Conservation (phyloP, 768 basidiomycete species). For the Leccinum olivaceopallidum region DNA sequence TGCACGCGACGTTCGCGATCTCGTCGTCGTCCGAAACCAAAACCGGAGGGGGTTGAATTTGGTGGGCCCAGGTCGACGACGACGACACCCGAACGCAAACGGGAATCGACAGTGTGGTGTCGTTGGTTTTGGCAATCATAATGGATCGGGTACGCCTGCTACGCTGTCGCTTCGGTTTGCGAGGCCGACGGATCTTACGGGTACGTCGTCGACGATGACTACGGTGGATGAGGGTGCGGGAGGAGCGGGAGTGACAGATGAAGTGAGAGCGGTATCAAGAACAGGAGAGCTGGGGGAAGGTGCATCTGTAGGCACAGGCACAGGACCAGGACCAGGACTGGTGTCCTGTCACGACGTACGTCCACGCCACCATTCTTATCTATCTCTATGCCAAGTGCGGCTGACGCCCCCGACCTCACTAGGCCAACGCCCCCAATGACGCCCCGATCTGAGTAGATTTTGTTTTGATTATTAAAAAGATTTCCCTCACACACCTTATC, state of each 20-base stretch:
- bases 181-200: slow-evolving; percentile 14
- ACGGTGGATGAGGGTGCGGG: neutral
- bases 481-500: neutral
- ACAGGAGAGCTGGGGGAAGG: too few species aligned
- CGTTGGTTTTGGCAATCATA: too few species aligned
- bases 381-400: neutral
- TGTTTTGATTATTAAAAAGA: too few species aligned
- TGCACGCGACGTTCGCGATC: neutral
- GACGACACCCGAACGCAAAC: too few species aligned
- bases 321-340: neutral
- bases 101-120: too few species aligned
- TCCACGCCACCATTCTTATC: neutral
- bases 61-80: neutral
- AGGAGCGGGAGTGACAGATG: neutral
- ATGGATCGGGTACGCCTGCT: neutral
- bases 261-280: neutral
- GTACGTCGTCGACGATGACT: neutral
- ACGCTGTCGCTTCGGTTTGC: slow-evolving; percentile 28
- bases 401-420: neutral
- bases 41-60: neutral
- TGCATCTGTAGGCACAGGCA: neutral
- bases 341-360: neutral
- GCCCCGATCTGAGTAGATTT: neutral
- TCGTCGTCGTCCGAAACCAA: neutral
- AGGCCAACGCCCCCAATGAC: neutral